These are phyloP conservation scores for Aspergillus sp. DNA, from an alignment of 2,329 filamentous ascomycete genomes.

Conservation along the genomic window DNA sequence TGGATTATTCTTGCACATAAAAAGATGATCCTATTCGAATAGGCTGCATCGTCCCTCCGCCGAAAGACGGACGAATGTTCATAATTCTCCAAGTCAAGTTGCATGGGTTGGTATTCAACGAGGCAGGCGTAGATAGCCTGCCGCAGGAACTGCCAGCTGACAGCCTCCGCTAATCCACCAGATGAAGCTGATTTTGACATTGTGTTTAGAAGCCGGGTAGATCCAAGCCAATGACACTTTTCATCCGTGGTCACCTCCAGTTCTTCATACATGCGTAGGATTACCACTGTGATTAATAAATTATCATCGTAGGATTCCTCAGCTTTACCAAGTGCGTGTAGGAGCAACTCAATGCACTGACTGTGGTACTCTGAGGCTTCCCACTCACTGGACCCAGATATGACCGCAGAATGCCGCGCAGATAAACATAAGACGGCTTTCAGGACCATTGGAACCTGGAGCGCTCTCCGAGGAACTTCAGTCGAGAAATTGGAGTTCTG, in stretches of 20 bases:
- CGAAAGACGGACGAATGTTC: slow-evolving; percentile 39
- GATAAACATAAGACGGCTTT: slow-evolving; percentile 50
- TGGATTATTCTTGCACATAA: slow-evolving; percentile 42
- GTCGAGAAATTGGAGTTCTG: slow-evolving; percentile 42
- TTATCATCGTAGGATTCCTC: slow-evolving; percentile 47
- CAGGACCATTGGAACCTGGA: slow-evolving; percentile 48
- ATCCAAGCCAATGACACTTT: slow-evolving; percentile 40
- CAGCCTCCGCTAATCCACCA: slow-evolving; percentile 41
- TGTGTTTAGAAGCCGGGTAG: slow-evolving; percentile 39
- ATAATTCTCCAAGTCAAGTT: slow-evolving; percentile 40
- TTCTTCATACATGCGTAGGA: slow-evolving; percentile 52
- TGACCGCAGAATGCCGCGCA: slow-evolving; percentile 46
- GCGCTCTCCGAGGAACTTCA: slow-evolving; percentile 49
- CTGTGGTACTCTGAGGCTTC: slow-evolving; percentile 48
- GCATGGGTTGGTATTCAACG: slow-evolving; percentile 37
- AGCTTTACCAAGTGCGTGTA: slow-evolving; percentile 45
- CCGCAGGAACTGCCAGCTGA: slow-evolving; percentile 44
- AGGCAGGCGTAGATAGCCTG: slow-evolving; percentile 45
- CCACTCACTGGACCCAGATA: slow-evolving; percentile 38
- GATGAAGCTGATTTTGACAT: slow-evolving; percentile 42
- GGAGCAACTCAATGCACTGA: slow-evolving; percentile 48
- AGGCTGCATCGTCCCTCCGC: slow-evolving; percentile 38
- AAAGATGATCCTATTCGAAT: slow-evolving; percentile 40
- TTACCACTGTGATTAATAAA: slow-evolving; percentile 50
- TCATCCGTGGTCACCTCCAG: slow-evolving; percentile 33